Base-by-base conservation (phyloP, 139 green algal species). In the Haematococcus lacustris region DNA sequence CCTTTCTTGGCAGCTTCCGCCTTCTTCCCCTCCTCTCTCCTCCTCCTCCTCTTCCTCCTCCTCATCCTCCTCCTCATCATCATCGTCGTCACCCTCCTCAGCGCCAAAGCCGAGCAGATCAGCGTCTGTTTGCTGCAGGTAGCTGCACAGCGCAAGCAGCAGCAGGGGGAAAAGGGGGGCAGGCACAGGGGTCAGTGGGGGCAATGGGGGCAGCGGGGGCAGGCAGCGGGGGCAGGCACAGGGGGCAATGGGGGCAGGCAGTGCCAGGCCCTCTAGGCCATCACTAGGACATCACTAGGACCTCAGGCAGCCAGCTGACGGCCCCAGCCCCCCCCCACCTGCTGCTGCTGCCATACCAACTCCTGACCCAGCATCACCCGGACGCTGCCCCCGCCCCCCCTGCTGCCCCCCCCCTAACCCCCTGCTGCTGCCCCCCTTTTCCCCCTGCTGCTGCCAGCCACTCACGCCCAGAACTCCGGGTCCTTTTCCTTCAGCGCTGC, bases 381-480 rank as follows among this genome's bases (percentile, higher is more conserved):
- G 13, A 30, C 53, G 26, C 53, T 35, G 4, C 30, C 33, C 23
- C 30, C 53, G 53, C 21, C 21, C 33, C 4, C 30, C 53, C 33
- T 64, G 53, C 26, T 64, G 34, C 64, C 28, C 37, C 2, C 6
- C 26, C 39, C 23, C 39, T 33, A 28, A n/a, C n/a, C n/a, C 39
- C 65, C n/a, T n/a, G 41, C 41, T n/a, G 3, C 41, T 28, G 39
- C 5, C n/a, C 30, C 47, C n/a, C 34, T 37, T 28, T 26, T 41
- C 2, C 4, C 25, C 53, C 1, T 71, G 80, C 61, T 9, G 32
- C 40, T 28, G 6, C 33, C 70, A 71, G 91, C 78, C 69, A 91
- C 74, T 72, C 82, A 86, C 21, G 87, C 79, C 73, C 94, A 98
- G 80, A 98, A 98, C 79, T 97, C 94, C 9, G 94, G 94, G 77